These are phyloP conservation scores for Fragaria vesca DNA, from an alignment of 306 rosid species.

Conservation along the genomic window DNA sequence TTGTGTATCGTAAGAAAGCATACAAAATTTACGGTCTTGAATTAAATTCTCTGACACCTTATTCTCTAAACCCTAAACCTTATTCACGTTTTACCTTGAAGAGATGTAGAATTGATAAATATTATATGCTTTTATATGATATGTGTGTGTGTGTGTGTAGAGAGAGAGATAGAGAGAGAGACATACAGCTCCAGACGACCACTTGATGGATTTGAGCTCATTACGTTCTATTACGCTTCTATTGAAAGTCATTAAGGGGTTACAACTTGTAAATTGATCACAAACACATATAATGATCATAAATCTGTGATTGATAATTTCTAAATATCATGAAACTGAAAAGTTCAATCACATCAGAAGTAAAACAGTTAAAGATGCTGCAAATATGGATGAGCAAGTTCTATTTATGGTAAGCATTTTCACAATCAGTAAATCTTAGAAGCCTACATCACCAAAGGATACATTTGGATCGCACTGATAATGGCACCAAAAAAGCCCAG, in stretches of 20 bases:
- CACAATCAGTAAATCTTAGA: conserved; percentile 1
- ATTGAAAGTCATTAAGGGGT: conserved; percentile 52
- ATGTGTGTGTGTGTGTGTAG: not conserved
- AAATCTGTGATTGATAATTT: not conserved
- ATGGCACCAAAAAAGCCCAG: conserved; percentile 75
- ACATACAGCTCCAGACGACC: conserved; percentile 91
- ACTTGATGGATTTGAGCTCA: conserved; percentile 74
- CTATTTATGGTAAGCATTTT: not conserved
- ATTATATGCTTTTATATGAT: not conserved
- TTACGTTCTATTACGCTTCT: conserved; percentile 83
- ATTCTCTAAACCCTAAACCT: too few species aligned
- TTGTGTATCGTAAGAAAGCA: not conserved
- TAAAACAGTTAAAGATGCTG: conserved; percentile 11
- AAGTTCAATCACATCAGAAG: conserved; percentile 10
- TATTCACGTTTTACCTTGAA: not conserved
- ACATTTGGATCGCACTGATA: conserved; percentile 90
- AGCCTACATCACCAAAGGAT: conserved; percentile 52
- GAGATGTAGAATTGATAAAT: not conserved
- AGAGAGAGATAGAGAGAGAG: conserved; percentile 29
- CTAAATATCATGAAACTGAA: conserved; percentile 16
- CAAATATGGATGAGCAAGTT: not conserved
- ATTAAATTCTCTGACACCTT: not conserved
- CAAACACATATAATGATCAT: not conserved
- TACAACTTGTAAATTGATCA: conserved; percentile 20
- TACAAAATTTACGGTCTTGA: not conserved